phyloP scores from a whole-genome alignment of 1,139 yeast genomes.

The Scheffersomyces illinoinensis region DNA sequence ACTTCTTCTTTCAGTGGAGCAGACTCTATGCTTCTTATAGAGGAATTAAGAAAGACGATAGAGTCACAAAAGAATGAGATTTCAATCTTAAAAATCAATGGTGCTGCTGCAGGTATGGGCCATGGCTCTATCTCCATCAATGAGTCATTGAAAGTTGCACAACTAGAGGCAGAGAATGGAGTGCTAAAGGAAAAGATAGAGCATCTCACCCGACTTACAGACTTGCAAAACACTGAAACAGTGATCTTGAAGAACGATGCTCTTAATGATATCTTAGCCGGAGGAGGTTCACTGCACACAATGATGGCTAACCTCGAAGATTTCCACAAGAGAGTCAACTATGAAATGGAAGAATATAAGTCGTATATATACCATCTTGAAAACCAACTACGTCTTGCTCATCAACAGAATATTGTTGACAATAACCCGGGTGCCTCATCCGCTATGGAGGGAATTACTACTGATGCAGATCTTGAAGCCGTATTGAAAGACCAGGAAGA shows the following conservation, averaged over 20 bases:
- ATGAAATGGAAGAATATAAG: conserved; percentile 62
- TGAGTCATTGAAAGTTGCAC: conserved; percentile 25
- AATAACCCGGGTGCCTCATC: background rate
- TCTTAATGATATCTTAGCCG: conserved; percentile 48
- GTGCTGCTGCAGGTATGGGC: background rate
- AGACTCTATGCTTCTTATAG: conserved; percentile 49
- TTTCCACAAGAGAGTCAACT: conserved; percentile 41
- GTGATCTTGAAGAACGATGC: conserved; percentile 55
- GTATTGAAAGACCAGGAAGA: conserved; percentile 62
- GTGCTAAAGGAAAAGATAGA: conserved; percentile 67
- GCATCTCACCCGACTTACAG: conserved; percentile 63
- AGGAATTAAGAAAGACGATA: conserved; percentile 46
- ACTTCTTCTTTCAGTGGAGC: conserved; percentile 25
- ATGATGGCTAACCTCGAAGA: conserved; percentile 50
- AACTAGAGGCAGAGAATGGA: conserved; percentile 60
- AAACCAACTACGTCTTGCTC: conserved; percentile 43
- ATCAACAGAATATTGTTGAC: conserved; percentile 22
- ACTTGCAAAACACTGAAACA: conserved; percentile 57
- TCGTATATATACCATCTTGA: conserved; percentile 67
- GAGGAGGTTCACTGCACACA: conserved; percentile 36
- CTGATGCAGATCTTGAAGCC: conserved; percentile 12
- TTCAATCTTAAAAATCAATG: conserved; percentile 20
- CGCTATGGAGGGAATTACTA: background rate
- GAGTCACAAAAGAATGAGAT: conserved; percentile 47
- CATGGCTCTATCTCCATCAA: background rate